phyloP scores from a whole-genome alignment of 73 alveolate genomes.

The Effrenium voratum region DNA sequence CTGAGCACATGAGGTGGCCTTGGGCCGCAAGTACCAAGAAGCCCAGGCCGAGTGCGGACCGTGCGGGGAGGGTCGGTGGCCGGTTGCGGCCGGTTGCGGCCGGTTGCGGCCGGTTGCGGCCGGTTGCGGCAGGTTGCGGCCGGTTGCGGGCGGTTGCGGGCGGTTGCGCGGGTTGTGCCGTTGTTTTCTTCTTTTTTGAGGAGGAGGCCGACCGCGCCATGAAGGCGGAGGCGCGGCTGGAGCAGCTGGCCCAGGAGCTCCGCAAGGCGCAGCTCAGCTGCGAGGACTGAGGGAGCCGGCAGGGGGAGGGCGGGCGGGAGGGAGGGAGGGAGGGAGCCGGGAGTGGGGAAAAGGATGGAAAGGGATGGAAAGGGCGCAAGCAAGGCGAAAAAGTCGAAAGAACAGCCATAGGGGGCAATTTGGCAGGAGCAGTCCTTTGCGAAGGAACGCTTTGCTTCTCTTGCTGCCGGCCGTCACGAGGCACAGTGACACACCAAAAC shows the following conservation, averaged over 20 bases:
- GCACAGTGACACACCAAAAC: too few species aligned
- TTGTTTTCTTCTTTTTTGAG: not conserved
- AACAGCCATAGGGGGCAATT: too few species aligned
- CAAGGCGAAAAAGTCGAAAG: too few species aligned
- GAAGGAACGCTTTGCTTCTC: constrained; percentile 49
- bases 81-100: not conserved
- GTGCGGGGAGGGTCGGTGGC: not conserved
- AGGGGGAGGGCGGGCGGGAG: not conserved
- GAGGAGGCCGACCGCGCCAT: constrained; percentile 83
- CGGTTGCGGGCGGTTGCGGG: too few species aligned
- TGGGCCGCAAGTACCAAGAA: constrained; percentile 68
- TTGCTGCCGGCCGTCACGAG: constrained; percentile 40
- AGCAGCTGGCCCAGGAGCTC: not conserved
- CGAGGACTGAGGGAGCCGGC: not conserved
- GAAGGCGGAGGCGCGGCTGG: constrained; percentile 65
- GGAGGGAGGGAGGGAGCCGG: not conserved
- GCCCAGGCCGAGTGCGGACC: constrained; percentile 5
- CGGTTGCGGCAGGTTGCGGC: not conserved
- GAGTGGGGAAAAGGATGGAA: too few species aligned
- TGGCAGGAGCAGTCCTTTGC: constrained; percentile 62
- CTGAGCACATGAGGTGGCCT: constrained; percentile 40
- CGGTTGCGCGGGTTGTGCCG: not conserved
- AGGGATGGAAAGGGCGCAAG: too few species aligned
- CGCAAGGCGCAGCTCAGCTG: constrained; percentile 29
- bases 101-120: not conserved